Evolutionary conservation across 108 stramenopile species (phyloP).

Genomic region (Tribonema minus): DNA sequence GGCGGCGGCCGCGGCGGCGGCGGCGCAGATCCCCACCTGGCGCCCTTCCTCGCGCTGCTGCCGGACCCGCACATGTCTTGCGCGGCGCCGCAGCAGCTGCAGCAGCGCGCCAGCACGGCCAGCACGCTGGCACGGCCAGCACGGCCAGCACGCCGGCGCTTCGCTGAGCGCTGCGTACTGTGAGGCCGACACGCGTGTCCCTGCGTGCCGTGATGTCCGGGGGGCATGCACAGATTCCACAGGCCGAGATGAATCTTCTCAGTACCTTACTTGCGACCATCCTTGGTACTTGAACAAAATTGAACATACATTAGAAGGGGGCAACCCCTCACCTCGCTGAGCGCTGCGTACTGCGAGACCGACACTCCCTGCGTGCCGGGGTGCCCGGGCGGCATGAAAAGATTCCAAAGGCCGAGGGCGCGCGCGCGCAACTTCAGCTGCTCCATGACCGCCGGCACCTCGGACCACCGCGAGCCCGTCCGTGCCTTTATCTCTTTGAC

Average conservation of each 20-base stretch:
- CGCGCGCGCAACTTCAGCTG: slow-evolving; percentile 34
- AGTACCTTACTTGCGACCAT: not conserved
- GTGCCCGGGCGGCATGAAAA: slow-evolving; percentile 47
- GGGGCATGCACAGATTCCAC: slow-evolving; percentile 51
- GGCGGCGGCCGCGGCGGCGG: too few species aligned
- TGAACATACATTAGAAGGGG: too few species aligned
- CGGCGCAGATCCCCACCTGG: too few species aligned
- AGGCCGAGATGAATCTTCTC: not conserved
- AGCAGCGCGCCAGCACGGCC: not conserved
- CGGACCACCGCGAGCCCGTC: slow-evolving; percentile 24
- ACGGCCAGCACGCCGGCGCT: not conserved
- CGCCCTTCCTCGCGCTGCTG: too few species aligned
- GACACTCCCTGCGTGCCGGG: slow-evolving; percentile 13
- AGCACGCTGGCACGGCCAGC: not conserved
- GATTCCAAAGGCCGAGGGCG: slow-evolving; percentile 45
- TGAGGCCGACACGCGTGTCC: slow-evolving; percentile 16
- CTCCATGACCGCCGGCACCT: slow-evolving; percentile 27
- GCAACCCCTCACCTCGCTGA: slow-evolving; percentile 51
- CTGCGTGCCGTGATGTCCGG: slow-evolving; percentile 21
- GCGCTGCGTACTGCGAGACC: slow-evolving; percentile 34
- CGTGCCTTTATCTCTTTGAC: slow-evolving; percentile 14
- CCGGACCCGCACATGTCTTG: too few species aligned
- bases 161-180: slow-evolving; percentile 41
- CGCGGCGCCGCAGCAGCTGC: too few species aligned
- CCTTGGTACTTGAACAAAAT: not conserved